Evolutionary conservation across 768 basidiomycete species (phyloP), one percentile per base, ranked within the genome.

Genomic region (Rhizopogon rudus): DNA sequence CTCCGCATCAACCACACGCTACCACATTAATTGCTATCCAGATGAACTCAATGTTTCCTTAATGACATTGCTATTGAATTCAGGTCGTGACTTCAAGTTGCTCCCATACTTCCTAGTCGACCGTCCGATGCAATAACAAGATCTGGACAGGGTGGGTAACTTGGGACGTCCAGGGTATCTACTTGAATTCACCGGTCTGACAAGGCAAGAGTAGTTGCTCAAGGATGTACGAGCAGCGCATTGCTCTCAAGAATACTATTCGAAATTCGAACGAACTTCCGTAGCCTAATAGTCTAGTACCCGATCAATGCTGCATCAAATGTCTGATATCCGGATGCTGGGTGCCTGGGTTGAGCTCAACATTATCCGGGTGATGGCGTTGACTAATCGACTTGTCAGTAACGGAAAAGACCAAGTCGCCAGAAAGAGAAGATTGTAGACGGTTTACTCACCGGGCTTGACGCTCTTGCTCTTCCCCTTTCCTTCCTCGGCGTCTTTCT

Each of bases 281-380:
- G 39, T 25, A 4, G 17, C 12, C 41, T 20, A 41, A 9, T 33
- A 41, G 20, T 35, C 22, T 49, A 37, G 48, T 49, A 22, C 20
- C 48, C 48, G 48, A 49, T 49, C 48, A 49, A 37, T 35, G 25
- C 35, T 49, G 48, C 51, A 57, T 70, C 80, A 90, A 57, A 81
- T 76, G 75, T 94, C 93, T 53, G 83, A 81, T 70, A 97, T 81
- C 63, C 82, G 87, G 68, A 97, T 94, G 14, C 90, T 88, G n/a
- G 93, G 94, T 16, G 92, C 92, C 62, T 87, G 87, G 29, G 81
- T 81, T 25, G 93, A 89, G 68, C 91, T 95, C 40, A 97, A 80
- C 63, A 91, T 77, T 22, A 94, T 88, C 60, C 84, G 85, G n/a
- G 75, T 78, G 64, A 97, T 91, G 8, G 84, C 76, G 39, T 86